Evolutionary conservation across 345 rosid genomes (phyloP), one percentile per base, ranked within the genome.

Genomic region (Sisymbrium irio): DNA sequence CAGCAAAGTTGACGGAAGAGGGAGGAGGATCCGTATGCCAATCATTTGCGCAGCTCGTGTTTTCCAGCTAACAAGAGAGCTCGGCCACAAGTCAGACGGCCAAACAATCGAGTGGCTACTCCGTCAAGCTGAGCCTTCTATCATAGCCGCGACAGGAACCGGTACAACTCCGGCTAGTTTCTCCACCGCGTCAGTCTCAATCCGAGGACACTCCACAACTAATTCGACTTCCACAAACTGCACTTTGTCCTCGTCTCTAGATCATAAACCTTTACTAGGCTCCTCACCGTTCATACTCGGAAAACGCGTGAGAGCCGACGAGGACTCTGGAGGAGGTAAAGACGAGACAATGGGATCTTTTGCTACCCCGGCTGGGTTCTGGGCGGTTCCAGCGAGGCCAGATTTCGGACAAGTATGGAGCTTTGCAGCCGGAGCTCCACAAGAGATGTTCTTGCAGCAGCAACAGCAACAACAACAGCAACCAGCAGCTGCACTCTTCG

Each of bases 41-140:
- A 92, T 96, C 75, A 96, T 92, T n/a, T 96, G 98, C 59, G 99
- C 98, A 37, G 99, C 99, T n/a, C 88, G 99, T 9, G 99, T 96
- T 30, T 95, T 95, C 67, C 99, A 95, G 81, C 71, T 95, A 60
- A 95, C 99, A 0, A 90, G 98, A 6, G 99, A 96, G 86, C 83
- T 96, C 12, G 99, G 99, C 11, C 99, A 92, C 63, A 96, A 96
- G 79, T 96, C 99, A 2, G 98, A 96, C 40, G 99, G 99, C 15
- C 98, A 96, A 80, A 96, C 99, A 11, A 92, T 96, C 27, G 98
- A 96, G 73, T 96, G 99, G 99, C 88, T 96, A 1, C 96, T 96
- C n/a, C 97, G 98, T 71, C 98, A 96, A 75, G 99, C 98, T 4
- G 99, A 96, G 83, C 98, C 98, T 17, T 92, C 99, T 6, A 95